phyloP scores from a whole-genome alignment of 2,329 filamentous ascomycete genomes.

The Metarhizium humberi region DNA sequence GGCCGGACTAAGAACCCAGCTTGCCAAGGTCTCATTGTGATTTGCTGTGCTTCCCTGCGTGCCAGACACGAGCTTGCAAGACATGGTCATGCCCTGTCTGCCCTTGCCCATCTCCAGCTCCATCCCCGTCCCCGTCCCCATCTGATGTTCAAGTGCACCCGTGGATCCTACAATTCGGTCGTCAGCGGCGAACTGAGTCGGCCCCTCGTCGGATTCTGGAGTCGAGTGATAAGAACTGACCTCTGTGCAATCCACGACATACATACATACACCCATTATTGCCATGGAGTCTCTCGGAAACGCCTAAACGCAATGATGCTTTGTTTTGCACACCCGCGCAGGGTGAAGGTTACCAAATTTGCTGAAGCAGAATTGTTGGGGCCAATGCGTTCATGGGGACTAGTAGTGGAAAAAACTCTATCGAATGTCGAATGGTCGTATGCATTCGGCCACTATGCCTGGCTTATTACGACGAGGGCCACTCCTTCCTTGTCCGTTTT shows the following conservation, averaged over 20 bases:
- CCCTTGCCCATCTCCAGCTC: background rate
- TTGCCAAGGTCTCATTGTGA: background rate
- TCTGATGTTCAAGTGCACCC: too few relatives aligned
- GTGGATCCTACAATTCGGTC: too few relatives aligned
- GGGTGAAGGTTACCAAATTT: too few relatives aligned
- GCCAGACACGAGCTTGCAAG: slow-evolving; percentile 3
- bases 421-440: background rate
- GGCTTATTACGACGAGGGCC: background rate
- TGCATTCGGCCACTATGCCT: background rate
- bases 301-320: background rate
- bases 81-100: background rate
- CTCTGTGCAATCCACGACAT: too few relatives aligned
- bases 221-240: background rate
- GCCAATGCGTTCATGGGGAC: background rate
- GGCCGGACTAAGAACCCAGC: background rate
- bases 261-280: background rate
- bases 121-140: background rate
- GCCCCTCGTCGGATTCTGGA: background rate
- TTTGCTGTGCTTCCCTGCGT: background rate
- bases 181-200: background rate
- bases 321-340: too few relatives aligned
- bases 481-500: background rate
- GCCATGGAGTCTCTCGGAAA: background rate
- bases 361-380: background rate
- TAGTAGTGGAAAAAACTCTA: background rate